Evolutionary conservation across 306 rosid genomes (phyloP).

Genomic region (Dicorynia guianensis): DNA sequence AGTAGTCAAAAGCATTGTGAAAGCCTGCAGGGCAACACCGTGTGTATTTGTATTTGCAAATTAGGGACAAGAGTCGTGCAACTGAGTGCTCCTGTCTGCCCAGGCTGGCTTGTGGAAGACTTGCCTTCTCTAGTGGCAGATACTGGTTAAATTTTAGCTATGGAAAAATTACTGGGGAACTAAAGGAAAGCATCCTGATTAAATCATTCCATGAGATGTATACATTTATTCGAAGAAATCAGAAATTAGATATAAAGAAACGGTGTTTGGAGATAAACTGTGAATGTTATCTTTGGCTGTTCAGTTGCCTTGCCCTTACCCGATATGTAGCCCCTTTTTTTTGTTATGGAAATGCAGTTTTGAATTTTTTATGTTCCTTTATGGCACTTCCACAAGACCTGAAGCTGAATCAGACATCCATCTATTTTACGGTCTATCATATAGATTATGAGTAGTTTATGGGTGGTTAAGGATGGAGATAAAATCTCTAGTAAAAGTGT

Average conservation of each 20-base stretch:
- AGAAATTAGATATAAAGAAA: constrained; percentile 38
- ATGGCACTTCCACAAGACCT: not conserved
- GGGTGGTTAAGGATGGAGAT: constrained; percentile 28
- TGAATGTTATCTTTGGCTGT: constrained; percentile 26
- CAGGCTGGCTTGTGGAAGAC: constrained; percentile 90
- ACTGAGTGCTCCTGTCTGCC: constrained; percentile 91
- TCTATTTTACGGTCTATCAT: not conserved
- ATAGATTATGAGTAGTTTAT: not conserved
- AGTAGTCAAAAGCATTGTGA: constrained; percentile 60
- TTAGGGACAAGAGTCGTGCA: constrained; percentile 63
- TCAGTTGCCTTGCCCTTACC: constrained; percentile 21
- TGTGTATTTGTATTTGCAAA: constrained; percentile 68
- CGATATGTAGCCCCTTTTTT: constrained; percentile 18
- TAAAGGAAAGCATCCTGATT: constrained; percentile 52
- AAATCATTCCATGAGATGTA: constrained; percentile 52
- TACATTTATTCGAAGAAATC: constrained; percentile 48
- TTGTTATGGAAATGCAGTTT: constrained; percentile 19
- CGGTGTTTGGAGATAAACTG: constrained; percentile 40
- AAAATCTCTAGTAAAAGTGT: constrained; percentile 12
- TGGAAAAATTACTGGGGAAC: constrained; percentile 58
- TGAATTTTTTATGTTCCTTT: no score
- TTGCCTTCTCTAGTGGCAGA: constrained; percentile 99
- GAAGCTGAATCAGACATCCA: not conserved
- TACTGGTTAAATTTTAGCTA: constrained; percentile 66
- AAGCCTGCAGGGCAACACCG: constrained; percentile 54